These are phyloP conservation scores for Mitragyna speciosa DNA, from an alignment of 257 asterid genomes.

Conservation along the genomic window DNA sequence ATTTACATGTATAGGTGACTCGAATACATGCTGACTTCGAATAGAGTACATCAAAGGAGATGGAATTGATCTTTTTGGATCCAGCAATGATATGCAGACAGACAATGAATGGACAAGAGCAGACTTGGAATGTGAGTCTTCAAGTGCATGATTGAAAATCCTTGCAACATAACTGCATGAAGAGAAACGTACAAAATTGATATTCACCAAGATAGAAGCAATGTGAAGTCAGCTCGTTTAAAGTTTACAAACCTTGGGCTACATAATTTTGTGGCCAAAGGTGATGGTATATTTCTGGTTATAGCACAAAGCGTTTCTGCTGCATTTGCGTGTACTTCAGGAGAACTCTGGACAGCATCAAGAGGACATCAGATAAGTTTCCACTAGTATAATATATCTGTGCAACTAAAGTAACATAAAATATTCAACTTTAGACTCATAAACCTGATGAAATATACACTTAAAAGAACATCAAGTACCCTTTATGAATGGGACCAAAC, in stretches of 20 bases:
- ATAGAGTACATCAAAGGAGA: constrained; percentile 69
- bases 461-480: not conserved
- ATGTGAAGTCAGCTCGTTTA: constrained; percentile 3
- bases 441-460: not conserved
- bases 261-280: constrained; percentile 80
- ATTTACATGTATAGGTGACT: constrained; percentile 66
- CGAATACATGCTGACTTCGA: constrained; percentile 74
- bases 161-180: constrained; percentile 78
- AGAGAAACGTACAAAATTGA: constrained; percentile 22
- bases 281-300: constrained; percentile 84
- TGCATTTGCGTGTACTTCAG: constrained; percentile 97
- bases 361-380: constrained; percentile 17
- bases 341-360: constrained; percentile 60
- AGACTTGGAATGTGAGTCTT: constrained; percentile 74
- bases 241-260: constrained; percentile 73
- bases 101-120: constrained; percentile 83
- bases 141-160: constrained; percentile 88
- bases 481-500: not conserved
- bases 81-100: constrained; percentile 88
- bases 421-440: not conserved
- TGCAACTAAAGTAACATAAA: not conserved
- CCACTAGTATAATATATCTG: constrained; percentile 10
- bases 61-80: constrained; percentile 83
- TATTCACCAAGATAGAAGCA: constrained; percentile 8
- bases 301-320: constrained; percentile 93